A percentile compares a stretch with the other conserved stretches of the same genome.
Conservation (phyloP, 2,329 filamentous ascomycete genomes). For the Rhynchosporium agropyri region DNA sequence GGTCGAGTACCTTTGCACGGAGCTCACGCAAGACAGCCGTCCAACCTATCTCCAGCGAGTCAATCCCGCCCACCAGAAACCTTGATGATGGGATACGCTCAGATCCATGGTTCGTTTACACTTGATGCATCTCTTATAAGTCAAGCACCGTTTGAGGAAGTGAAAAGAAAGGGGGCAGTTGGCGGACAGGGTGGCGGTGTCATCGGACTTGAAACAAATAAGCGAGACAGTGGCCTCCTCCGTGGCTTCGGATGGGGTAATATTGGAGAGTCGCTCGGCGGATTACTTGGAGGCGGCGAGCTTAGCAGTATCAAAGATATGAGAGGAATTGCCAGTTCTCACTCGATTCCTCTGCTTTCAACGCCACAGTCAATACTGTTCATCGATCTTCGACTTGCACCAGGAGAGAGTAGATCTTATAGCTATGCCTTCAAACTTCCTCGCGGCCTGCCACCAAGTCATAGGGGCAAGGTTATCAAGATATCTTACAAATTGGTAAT, state of each 20-base stretch:
- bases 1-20: conserved; percentile 50
- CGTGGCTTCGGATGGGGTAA: conserved; percentile 85
- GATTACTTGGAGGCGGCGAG: conserved; percentile 82
- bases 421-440: conserved; percentile 87
- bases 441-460: conserved; percentile 84
- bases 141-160: conserved; percentile 87
- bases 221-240: conserved; percentile 77
- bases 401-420: conserved; percentile 86
- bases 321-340: conserved; percentile 82
- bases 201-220: conserved; percentile 73
- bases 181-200: conserved; percentile 87
- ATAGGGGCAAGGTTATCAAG: conserved; percentile 91
- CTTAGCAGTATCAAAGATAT: conserved; percentile 95
- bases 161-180: conserved; percentile 90
- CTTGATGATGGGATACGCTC: conserved; percentile 97
- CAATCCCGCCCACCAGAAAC: conserved; percentile 66
- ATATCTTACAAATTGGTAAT: conserved; percentile 89
- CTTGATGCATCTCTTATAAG: conserved; percentile 91
- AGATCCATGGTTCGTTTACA: conserved; percentile 88
- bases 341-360: conserved; percentile 86
- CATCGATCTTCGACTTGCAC: conserved; percentile 83
- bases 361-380: conserved; percentile 96
- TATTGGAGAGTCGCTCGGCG: conserved; percentile 84
- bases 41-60: conserved; percentile 47
- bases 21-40: conserved; percentile 46